Evolutionary conservation across 2,329 filamentous ascomycete genomes (phyloP).

Genomic region (Monosporascus sp.): DNA sequence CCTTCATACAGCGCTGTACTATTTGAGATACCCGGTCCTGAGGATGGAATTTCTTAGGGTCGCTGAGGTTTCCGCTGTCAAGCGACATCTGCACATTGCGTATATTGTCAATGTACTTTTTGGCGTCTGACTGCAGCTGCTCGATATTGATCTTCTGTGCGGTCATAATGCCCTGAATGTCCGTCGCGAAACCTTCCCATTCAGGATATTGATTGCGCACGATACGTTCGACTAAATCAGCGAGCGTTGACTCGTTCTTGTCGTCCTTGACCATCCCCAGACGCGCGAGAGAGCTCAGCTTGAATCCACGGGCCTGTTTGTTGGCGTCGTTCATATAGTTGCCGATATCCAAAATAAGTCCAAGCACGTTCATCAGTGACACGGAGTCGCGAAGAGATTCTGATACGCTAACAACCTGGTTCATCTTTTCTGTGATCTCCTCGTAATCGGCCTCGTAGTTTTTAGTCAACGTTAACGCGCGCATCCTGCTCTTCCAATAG

Average conservation of each 20-base stretch:
- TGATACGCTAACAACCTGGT: conserved; percentile 78
- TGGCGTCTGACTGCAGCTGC: conserved; percentile 80
- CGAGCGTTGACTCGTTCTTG: conserved; percentile 95
- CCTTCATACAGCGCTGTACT: conserved; percentile 92
- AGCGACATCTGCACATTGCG: conserved; percentile 88
- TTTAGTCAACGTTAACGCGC: conserved; percentile 77
- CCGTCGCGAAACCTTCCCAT: conserved; percentile 83
- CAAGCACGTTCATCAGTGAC: conserved; percentile 90
- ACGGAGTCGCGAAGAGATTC: conserved; percentile 89
- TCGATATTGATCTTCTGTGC: conserved; percentile 93
- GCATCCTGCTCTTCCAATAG: conserved; percentile 98
- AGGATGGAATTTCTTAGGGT: conserved; percentile 96
- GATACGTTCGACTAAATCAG: conserved; percentile 92
- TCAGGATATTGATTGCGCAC: conserved; percentile 94
- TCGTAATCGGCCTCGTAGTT: conserved; percentile 87
- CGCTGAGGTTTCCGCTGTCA: conserved; percentile 88
- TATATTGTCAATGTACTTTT: conserved; percentile 90
- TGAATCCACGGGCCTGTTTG: conserved; percentile 97
- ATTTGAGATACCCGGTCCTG: conserved; percentile 91
- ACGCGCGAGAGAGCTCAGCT: conserved; percentile 86
- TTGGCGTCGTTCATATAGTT: conserved; percentile 99
- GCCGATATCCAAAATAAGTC: conserved; percentile 92
- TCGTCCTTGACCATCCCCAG: conserved; percentile 98
- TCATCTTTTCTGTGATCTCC: conserved; percentile 78
- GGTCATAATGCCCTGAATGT: conserved; percentile 73